These are phyloP conservation scores for Galerina sulciceps DNA, from an alignment of 768 basidiomycete species.

Conservation along the genomic window DNA sequence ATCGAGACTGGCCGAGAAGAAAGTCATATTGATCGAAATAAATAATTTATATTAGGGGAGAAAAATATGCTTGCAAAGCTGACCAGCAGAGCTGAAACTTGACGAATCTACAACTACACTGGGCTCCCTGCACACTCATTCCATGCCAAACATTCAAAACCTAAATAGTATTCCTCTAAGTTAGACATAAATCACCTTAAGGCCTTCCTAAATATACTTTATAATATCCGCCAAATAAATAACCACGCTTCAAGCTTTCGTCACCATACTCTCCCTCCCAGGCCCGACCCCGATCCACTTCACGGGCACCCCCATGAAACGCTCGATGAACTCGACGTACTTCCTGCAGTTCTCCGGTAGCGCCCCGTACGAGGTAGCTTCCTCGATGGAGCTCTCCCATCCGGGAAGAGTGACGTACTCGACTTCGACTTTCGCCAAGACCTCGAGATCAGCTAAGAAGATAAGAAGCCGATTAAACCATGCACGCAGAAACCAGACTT, in stretches of 20 bases:
- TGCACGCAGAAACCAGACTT: neutral
- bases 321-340: slow-evolving; percentile 89
- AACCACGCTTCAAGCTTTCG: slow-evolving; percentile 21
- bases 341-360: slow-evolving; percentile 85
- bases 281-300: slow-evolving; percentile 96
- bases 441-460: slow-evolving; percentile 77
- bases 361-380: slow-evolving; percentile 63
- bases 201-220: neutral
- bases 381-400: slow-evolving; percentile 82
- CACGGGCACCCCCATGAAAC: slow-evolving; percentile 70
- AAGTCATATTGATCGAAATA: too few species aligned
- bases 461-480: neutral
- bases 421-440: slow-evolving; percentile 80
- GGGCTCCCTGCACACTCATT: too few species aligned
- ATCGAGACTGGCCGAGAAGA: too few species aligned
- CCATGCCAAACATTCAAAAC: too few species aligned
- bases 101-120: too few species aligned
- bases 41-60: too few species aligned
- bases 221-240: slow-evolving; percentile 3
- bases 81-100: too few species aligned
- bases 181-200: too few species aligned
- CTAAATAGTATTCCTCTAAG: too few species aligned
- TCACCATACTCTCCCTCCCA: slow-evolving; percentile 76
- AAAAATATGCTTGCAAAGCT: too few species aligned
- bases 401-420: slow-evolving; percentile 89